A percentile compares a stretch with the other conserved stretches of the same genome.
phyloP scores from a whole-genome alignment of 805 yeast genomes.

The Cyberlindnera misumaiensis region DNA sequence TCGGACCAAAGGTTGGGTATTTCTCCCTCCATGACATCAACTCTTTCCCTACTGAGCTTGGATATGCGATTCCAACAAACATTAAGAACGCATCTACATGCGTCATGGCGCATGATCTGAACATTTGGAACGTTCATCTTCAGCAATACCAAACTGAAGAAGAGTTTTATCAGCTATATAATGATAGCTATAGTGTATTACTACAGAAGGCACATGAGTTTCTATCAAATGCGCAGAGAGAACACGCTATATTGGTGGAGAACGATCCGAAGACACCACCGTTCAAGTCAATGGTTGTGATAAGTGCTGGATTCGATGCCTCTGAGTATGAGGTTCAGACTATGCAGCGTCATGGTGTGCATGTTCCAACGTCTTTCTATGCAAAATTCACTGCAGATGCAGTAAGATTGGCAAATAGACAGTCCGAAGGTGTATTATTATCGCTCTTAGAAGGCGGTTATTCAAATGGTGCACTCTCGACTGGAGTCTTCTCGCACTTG shows the following conservation, averaged over 20 bases:
- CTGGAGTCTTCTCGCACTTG: slow-evolving; percentile 75
- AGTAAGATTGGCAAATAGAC: slow-evolving; percentile 58
- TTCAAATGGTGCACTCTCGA: slow-evolving; percentile 71
- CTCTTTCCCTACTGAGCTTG: slow-evolving; percentile 78
- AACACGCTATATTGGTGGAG: slow-evolving; percentile 1
- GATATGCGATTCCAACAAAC: slow-evolving; percentile 65
- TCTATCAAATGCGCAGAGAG: slow-evolving; percentile 36
- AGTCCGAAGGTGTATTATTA: slow-evolving; percentile 51
- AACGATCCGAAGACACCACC: slow-evolving; percentile 22
- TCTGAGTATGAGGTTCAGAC: slow-evolving; percentile 74
- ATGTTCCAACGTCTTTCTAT: slow-evolving; percentile 77
- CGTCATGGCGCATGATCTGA: slow-evolving; percentile 66
- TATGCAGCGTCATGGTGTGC: slow-evolving; percentile 80
- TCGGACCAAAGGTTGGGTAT: slow-evolving; percentile 63
- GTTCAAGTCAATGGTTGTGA: slow-evolving; percentile 54
- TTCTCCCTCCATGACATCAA: slow-evolving; percentile 81
- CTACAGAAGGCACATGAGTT: slow-evolving; percentile 64
- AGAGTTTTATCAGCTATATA: slow-evolving; percentile 60
- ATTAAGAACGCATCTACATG: slow-evolving; percentile 75
- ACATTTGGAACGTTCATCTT: slow-evolving; percentile 80
- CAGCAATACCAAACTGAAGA: slow-evolving; percentile 56
- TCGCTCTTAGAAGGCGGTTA: slow-evolving; percentile 84
- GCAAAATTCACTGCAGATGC: slow-evolving; percentile 67
- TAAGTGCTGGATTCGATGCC: slow-evolving; percentile 87
- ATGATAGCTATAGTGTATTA: slow-evolving; percentile 50